Evolutionary conservation across 1,139 yeast species (phyloP).

Genomic region (Debaryomyces singareniensis): DNA sequence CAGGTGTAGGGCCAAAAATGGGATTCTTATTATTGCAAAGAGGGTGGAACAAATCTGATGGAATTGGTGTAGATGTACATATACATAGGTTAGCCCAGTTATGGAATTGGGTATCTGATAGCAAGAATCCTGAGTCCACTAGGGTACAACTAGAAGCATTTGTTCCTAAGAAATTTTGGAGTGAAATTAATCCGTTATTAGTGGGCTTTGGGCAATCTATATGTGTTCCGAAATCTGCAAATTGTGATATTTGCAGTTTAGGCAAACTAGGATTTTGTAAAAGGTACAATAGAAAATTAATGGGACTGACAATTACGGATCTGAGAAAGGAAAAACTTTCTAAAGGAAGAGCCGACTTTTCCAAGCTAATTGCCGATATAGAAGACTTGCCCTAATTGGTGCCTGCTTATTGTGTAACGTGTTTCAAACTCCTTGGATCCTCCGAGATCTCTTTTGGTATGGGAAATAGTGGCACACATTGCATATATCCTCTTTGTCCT

Average conservation of each 20-base stretch:
- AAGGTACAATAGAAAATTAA: constrained; percentile 39
- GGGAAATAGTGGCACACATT: too few species aligned
- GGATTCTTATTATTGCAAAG: constrained; percentile 73
- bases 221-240: constrained; percentile 65
- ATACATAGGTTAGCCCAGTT: constrained; percentile 73
- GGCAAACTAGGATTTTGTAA: constrained; percentile 48
- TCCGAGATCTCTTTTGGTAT: too few species aligned
- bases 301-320: constrained; percentile 25
- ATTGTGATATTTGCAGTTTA: constrained; percentile 71
- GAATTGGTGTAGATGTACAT: constrained; percentile 94
- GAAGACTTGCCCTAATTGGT: constrained; percentile 6
- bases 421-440: too few species aligned
- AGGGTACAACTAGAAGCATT: constrained; percentile 63
- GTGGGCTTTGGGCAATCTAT: constrained; percentile 94
- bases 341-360: constrained; percentile 31
- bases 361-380: constrained; percentile 12
- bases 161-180: constrained; percentile 74
- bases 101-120: constrained; percentile 72
- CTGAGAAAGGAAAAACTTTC: constrained; percentile 25
- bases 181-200: constrained; percentile 73
- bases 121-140: constrained; percentile 69
- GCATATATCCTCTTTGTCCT: too few species aligned
- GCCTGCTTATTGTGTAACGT: too few species aligned
- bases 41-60: constrained; percentile 71
- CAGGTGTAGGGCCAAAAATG: constrained; percentile 98